These are phyloP conservation scores for Barbarea vulgaris DNA, from an alignment of 345 rosid species.

Conservation along the genomic window DNA sequence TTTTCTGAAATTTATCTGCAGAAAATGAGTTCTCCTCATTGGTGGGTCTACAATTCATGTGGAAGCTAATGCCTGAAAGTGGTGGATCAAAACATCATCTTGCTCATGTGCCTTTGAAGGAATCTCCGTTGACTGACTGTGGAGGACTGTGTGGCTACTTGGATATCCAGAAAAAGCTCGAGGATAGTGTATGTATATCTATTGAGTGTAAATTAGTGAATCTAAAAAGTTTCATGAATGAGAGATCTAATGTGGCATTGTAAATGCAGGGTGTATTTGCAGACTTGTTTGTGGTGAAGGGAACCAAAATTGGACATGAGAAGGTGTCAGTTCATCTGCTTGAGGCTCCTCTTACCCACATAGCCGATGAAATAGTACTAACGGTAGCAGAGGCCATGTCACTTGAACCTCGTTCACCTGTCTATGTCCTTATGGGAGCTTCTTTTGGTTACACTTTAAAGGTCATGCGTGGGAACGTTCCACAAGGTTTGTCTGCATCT, in stretches of 20 bases:
- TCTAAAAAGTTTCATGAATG: constrained; percentile 22
- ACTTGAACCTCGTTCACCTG: constrained; percentile 87
- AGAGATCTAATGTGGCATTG: constrained; percentile 15
- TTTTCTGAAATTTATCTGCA: constrained; percentile 43
- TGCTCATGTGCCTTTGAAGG: constrained; percentile 86
- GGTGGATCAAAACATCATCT: constrained; percentile 72
- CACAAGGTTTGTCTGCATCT: constrained; percentile 63
- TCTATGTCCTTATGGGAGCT: constrained; percentile 82
- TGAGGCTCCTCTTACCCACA: constrained; percentile 65
- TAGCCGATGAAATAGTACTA: constrained; percentile 72
- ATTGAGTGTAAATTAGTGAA: constrained; percentile 5
- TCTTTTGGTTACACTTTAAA: constrained; percentile 66
- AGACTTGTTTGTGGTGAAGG: constrained; percentile 84
- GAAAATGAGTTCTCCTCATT: constrained; percentile 91
- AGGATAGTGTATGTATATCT: constrained; percentile 66
- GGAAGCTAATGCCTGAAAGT: constrained; percentile 71
- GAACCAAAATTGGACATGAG: constrained; percentile 83
- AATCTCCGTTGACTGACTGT: constrained; percentile 90
- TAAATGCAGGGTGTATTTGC: constrained; percentile 81
- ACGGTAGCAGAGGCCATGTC: constrained; percentile 99
- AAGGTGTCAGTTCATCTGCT: constrained; percentile 75
- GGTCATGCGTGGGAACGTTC: constrained; percentile 74
- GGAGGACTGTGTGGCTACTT: constrained; percentile 91
- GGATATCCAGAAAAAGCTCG: constrained; percentile 76
- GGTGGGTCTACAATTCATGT: constrained; percentile 88